Evolutionary conservation across 2,329 filamentous ascomycete genomes (phyloP).

Genomic region (Plenodomus tracheiphilus): DNA sequence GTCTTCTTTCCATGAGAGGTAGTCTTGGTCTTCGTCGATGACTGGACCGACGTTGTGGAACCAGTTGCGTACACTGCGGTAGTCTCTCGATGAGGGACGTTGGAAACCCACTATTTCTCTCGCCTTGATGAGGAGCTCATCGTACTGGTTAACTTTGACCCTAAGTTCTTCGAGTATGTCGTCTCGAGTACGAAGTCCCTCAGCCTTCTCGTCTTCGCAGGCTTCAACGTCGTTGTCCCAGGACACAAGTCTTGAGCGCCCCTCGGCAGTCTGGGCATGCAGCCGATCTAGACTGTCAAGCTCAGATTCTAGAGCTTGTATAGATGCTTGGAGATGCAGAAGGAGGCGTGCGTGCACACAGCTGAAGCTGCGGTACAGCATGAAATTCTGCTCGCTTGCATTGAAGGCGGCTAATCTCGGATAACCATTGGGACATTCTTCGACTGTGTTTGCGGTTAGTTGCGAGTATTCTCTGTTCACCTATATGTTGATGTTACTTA

Average conservation of each 20-base stretch:
- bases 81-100: conserved; percentile 30
- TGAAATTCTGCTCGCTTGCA: conserved; percentile 34
- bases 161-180: conserved; percentile 22
- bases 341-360: conserved; percentile 35
- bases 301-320: conserved; percentile 20
- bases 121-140: conserved; percentile 20
- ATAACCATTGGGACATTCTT: conserved; percentile 31
- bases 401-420: conserved; percentile 32
- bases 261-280: conserved; percentile 11
- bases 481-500: background rate
- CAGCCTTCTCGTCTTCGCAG: conserved; percentile 2
- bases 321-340: conserved; percentile 18
- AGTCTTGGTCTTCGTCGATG: conserved; percentile 21
- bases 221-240: conserved; percentile 5
- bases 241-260: conserved; percentile 7
- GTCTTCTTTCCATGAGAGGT: conserved; percentile 36
- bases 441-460: conserved; percentile 12
- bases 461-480: background rate
- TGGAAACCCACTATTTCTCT: conserved; percentile 30
- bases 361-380: conserved; percentile 35
- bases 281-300: conserved; percentile 25
- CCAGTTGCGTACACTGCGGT: conserved; percentile 30
- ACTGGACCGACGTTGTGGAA: conserved; percentile 24
- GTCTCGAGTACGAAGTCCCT: conserved; percentile 11
- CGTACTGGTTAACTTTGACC: conserved; percentile 15